Conservation (phyloP, 495 filamentous ascomycete genomes). For the Aspergillus affinis region DNA sequence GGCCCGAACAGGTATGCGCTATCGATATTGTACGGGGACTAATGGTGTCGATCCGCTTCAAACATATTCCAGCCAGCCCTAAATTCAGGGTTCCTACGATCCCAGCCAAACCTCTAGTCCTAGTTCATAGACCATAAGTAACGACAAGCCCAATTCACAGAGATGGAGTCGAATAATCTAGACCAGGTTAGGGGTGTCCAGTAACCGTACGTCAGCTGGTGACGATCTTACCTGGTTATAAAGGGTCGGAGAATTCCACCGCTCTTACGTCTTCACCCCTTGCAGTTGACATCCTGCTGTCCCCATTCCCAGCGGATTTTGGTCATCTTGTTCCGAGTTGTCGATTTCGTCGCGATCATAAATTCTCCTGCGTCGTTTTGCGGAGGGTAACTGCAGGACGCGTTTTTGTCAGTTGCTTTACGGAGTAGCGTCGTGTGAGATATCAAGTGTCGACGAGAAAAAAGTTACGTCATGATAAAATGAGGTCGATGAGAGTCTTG, state of each 20-base stretch:
- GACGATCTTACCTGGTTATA: neutral
- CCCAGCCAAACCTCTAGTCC: neutral
- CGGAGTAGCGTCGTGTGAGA: neutral
- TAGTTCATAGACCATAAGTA: neutral
- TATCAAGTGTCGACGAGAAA: neutral
- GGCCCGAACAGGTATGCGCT: neutral
- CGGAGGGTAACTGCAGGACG: neutral
- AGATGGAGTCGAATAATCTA: neutral
- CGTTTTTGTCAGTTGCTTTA: neutral
- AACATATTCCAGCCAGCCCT: neutral
- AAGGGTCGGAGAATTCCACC: neutral
- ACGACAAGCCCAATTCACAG: neutral
- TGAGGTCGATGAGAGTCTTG: neutral
- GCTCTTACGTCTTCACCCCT: neutral
- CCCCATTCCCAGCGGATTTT: neutral
- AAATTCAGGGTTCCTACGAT: neutral
- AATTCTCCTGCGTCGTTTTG: neutral
- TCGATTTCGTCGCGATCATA: neutral
- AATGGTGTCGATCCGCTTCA: neutral
- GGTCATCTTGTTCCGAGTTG: neutral
- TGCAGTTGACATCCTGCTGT: neutral
- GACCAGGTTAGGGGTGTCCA: neutral
- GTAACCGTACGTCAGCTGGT: neutral
- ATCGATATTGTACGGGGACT: neutral
- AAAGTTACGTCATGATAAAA: neutral